Base-by-base conservation (phyloP, 2,329 filamentous ascomycete genomes). In the Tolypocladium tundrense region DNA sequence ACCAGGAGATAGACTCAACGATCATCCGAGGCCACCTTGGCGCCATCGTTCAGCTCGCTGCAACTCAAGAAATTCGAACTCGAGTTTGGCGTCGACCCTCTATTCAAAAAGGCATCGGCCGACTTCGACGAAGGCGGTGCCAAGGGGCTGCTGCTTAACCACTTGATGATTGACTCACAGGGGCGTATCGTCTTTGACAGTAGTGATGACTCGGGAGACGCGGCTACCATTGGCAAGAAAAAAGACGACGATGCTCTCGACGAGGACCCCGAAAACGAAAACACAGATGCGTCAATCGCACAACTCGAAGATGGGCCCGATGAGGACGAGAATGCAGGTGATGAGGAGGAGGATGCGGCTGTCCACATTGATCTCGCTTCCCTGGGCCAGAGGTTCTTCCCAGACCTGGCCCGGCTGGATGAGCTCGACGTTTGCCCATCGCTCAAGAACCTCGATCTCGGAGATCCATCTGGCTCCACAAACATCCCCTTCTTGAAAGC, bases 101-200 rank as follows among this genome's bases (percentile, higher is more conserved):
- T 99, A n/a, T 99, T 99, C 82, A 99, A 99, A 70, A 99, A 99
- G 69, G 93, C 93, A 0, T 96, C 93, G 7, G 94, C 94, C 50
- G 94, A 99, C 75, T 99, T 99, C 64, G 94, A 99, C 69, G 94
- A 99, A 75, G 94, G 94, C 24, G 94, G 94, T 58, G 94, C 94
- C 58, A 99, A 97, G 73, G 94, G 94, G 24, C 79, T 99, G 48
- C 79, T 99, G 24, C 81, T 99, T 39, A 99, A 99, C 68, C 93
- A 99, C 72, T 79, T 99, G n/a, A 90, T 93, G 68, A 97, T 99
- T 63, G 94, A 99, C 72, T 84, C 85, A 2, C 85, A 91, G 62
- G 94, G 94, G 48, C 85, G 93, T 41, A 99, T 99, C 61, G 92
- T 99, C 6, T 99, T 99, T 69, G 94, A 99, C 74, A 97, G 93